Percentiles rank a stretch among this genome's conserved stretches.
phyloP scores from a whole-genome alignment of 75 land plant species.

The Sequoia sempervirens region DNA sequence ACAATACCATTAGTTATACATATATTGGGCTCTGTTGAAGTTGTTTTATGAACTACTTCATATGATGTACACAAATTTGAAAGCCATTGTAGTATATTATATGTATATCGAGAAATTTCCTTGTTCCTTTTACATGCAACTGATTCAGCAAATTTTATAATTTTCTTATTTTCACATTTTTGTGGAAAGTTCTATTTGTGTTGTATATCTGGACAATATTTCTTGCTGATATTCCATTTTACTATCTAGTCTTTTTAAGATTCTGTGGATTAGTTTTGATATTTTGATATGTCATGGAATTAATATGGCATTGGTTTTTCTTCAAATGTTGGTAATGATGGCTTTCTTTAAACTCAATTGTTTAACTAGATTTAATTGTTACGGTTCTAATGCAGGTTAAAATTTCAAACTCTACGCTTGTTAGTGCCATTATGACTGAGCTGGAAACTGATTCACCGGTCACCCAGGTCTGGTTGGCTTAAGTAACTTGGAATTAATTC shows the following conservation, averaged over 20 bases:
- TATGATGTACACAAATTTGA: background rate
- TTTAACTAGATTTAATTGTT: background rate
- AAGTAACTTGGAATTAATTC: background rate
- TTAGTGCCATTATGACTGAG: conserved; percentile 93
- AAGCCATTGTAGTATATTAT: background rate
- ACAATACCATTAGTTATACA: background rate
- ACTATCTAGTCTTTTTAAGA: background rate
- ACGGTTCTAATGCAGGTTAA: conserved; percentile 57
- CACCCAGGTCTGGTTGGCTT: conserved; percentile 53
- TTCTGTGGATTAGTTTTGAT: background rate
- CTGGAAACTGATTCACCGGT: conserved; percentile 91
- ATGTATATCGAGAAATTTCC: background rate
- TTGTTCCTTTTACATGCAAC: background rate
- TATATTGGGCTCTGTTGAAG: background rate
- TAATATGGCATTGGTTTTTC: background rate
- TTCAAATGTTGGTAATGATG: background rate
- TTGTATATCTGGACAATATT: background rate
- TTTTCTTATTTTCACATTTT: background rate
- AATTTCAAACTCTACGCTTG: conserved; percentile 89
- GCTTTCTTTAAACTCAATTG: background rate
- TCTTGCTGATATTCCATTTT: background rate
- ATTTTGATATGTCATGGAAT: background rate
- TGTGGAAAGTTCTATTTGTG: background rate
- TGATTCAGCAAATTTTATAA: background rate
- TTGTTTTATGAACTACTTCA: background rate